Percentiles rank a stretch among this genome's conserved stretches.
These are phyloP conservation scores for Leucosporidium yakuticum DNA, from an alignment of 768 basidiomycete species.

Conservation along the genomic window DNA sequence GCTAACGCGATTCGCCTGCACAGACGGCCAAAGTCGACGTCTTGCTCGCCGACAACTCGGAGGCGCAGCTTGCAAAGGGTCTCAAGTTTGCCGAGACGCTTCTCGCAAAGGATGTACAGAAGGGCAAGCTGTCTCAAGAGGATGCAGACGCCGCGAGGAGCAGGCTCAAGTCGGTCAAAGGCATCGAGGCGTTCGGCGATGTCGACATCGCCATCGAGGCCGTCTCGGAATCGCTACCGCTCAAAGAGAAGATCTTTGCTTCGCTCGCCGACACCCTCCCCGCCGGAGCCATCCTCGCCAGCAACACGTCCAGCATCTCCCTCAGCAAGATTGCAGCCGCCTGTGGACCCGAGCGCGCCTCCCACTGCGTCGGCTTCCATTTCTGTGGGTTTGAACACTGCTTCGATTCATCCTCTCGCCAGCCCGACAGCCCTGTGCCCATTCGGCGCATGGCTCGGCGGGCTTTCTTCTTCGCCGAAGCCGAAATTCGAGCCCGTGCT, in stretches of 20 bases:
- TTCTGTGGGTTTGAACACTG: constrained; percentile 14
- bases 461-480: background rate
- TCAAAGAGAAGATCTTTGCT: constrained; percentile 74
- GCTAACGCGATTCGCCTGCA: too few relatives aligned
- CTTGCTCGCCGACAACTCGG: constrained; percentile 72
- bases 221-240: constrained; percentile 70
- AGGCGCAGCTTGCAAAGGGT: constrained; percentile 66
- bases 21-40: constrained; percentile 80
- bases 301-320: constrained; percentile 90
- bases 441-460: background rate
- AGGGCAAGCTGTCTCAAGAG: constrained; percentile 62
- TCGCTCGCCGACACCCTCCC: constrained; percentile 62
- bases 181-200: constrained; percentile 56
- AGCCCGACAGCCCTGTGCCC: background rate
- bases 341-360: constrained; percentile 46
- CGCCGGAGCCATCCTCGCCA: constrained; percentile 73
- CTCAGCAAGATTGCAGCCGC: constrained; percentile 88
- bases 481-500: too few relatives aligned
- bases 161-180: constrained; percentile 58
- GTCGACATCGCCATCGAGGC: constrained; percentile 92
- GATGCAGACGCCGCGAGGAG: constrained; percentile 69
- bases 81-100: constrained; percentile 68
- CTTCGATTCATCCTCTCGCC: background rate
- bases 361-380: constrained; percentile 62
- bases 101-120: constrained; percentile 79